A percentile compares a stretch with the other conserved stretches of the same genome.
Evolutionary conservation across 2,329 filamentous ascomycete species (phyloP).

Genomic region (Magnaporthiopsis rhizophila): DNA sequence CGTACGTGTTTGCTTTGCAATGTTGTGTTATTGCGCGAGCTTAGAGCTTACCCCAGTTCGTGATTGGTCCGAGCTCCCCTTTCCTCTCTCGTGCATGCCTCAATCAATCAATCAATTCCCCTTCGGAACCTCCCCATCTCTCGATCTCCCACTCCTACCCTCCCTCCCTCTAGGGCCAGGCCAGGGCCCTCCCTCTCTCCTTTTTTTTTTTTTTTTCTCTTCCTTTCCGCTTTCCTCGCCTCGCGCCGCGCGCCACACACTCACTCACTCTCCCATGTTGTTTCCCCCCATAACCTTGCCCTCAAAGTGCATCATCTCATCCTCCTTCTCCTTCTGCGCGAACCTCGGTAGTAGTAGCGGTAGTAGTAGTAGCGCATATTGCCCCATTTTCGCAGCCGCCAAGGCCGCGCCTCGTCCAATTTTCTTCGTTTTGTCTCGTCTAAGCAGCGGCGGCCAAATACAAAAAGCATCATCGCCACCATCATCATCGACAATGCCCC

Average conservation of each 20-base stretch:
- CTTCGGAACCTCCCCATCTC: slow-evolving; percentile 16
- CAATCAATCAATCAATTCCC: slow-evolving; percentile 8
- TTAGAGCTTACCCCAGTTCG: slow-evolving; percentile 14
- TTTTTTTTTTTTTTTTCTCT: slow-evolving; percentile 2
- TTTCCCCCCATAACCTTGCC: slow-evolving; percentile 8
- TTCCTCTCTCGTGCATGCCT: slow-evolving; percentile 3
- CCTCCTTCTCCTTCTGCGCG: background rate
- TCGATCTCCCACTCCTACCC: background rate
- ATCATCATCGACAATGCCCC: slow-evolving; percentile 35
- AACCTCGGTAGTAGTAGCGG: no score
- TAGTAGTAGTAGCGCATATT: no score
- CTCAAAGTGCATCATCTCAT: slow-evolving; percentile 2
- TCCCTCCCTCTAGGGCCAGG: no score
- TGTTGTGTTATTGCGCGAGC: slow-evolving; percentile 7
- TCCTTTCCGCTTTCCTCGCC: slow-evolving; percentile 15
- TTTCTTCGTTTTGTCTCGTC: slow-evolving; percentile 8
- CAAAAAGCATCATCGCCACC: no score
- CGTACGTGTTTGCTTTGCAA: no score
- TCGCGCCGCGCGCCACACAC: slow-evolving; percentile 9
- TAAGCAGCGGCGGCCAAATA: background rate
- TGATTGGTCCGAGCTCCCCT: slow-evolving; percentile 20
- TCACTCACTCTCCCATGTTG: background rate
- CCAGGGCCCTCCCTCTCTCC: no score
- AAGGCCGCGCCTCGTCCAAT: no score
- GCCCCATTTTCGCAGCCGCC: no score